Base-by-base conservation (phyloP, 1,284 basidiomycete species). In the Ceratobasidium sp. region DNA sequence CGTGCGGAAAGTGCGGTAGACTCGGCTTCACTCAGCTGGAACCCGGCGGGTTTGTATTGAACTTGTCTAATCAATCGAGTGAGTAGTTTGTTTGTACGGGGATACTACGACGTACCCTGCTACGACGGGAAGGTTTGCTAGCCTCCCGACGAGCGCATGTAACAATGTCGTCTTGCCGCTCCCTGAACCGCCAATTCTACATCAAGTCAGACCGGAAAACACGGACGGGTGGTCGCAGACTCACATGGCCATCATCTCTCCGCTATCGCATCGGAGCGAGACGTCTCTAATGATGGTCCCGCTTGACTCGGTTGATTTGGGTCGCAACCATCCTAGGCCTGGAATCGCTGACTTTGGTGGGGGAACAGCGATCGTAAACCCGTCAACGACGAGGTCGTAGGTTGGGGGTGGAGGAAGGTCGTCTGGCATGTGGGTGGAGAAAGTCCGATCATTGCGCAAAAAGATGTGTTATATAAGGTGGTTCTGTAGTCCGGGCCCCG, bases 161-260 rank as follows among this genome's bases (percentile, higher is more conserved):
- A 81, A 73, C 0, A 81, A 75, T 4, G 80, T 80, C 15, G 79
- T 80, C 71, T 81, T 81, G 17, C 80, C 79, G 8, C 76, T 77
- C 8, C 79, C 79, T 4, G 76, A 78, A 2, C 77, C 77, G 20
- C 78, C 78, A 8, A 79, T 76, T 50, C 77, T 78, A 47, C 22
- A 38, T 35, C 27, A 40, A 60, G 56, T 60, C 17, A 40, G 25
- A 40, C 42, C 29, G 35, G 5, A 10, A 38, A n/a, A 31, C 22
- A 13, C 29, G 10, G 45, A 45, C 10, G 8, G 17, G 4, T 7
- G 10, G n/a, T 15, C n/a, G 55, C 4, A 4, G 43, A 74, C 79
- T 72, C 53, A 79, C 78, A 81, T 79, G 17, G 78, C 79, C 6
- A 80, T 71, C 38, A 80, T 77, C 67, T 81, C 77, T 17, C 79